Conservation (phyloP, 345 rosid species). For the Hypericum androsaemum region DNA sequence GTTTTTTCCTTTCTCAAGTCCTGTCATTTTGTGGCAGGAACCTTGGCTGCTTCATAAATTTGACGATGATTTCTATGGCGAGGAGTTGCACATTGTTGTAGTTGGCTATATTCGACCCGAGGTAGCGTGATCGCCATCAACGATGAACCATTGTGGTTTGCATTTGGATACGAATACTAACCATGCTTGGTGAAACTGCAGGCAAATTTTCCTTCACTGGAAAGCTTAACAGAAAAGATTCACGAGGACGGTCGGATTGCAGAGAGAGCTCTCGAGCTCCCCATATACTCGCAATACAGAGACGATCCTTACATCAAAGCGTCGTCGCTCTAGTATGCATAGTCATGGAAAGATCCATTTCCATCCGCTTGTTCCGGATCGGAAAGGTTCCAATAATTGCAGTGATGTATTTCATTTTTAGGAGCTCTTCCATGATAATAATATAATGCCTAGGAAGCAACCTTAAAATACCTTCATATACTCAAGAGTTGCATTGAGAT, state of each 20-base stretch:
- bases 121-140: slow-evolving; percentile 22
- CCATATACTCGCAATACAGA: slow-evolving; percentile 42
- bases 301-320: slow-evolving; percentile 41
- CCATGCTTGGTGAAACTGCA: slow-evolving; percentile 17
- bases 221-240: slow-evolving; percentile 62
- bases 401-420: no score
- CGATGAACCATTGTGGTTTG: neutral
- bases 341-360: neutral
- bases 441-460: no score
- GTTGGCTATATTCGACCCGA: slow-evolving; percentile 89
- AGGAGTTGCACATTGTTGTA: slow-evolving; percentile 62
- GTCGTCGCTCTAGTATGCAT: slow-evolving; percentile 11
- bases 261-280: slow-evolving; percentile 76
- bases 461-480: no score
- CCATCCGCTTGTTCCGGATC: no score
- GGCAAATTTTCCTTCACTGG: slow-evolving; percentile 70
- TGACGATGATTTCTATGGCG: slow-evolving; percentile 75
- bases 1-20: slow-evolving; percentile 5
- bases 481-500: no score
- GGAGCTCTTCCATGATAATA: no score
- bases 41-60: slow-evolving; percentile 94
- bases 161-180: neutral
- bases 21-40: slow-evolving; percentile 34
- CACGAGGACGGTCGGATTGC: slow-evolving; percentile 58
- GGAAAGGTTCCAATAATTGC: no score